Evolutionary conservation across 2,329 filamentous ascomycete genomes (phyloP).

Genomic region (Capronia coronata): DNA sequence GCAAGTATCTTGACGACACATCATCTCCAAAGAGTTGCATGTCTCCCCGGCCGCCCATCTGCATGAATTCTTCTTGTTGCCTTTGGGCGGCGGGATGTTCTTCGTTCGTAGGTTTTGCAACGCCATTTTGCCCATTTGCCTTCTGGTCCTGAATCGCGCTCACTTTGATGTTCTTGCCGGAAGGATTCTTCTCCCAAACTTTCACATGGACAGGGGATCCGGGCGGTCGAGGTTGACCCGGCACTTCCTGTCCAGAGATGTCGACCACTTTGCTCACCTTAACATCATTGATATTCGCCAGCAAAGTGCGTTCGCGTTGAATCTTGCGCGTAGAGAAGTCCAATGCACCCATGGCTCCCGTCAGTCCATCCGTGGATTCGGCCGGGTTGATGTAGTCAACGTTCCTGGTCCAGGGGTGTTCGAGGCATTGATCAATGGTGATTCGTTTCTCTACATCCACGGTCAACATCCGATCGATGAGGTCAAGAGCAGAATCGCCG

Average conservation of each 20-base stretch:
- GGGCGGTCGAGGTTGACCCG: conserved; percentile 7
- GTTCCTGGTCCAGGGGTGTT: conserved; percentile 77
- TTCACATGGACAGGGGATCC: conserved; percentile 52
- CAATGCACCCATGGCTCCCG: conserved; percentile 73
- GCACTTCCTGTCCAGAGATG: conserved; percentile 21
- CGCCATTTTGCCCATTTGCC: conserved; percentile 10
- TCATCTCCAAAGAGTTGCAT: conserved; percentile 67
- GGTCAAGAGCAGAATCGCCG: conserved; percentile 77
- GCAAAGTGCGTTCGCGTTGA: conserved; percentile 73
- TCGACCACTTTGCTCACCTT: conserved; percentile 54
- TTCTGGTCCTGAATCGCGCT: conserved; percentile 9
- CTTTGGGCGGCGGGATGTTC: conserved; percentile 60
- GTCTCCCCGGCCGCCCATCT: conserved; percentile 80
- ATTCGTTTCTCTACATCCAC: conserved; percentile 78
- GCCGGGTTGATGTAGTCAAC: conserved; percentile 49
- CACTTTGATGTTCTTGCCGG: conserved; percentile 38
- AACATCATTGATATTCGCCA: conserved; percentile 75
- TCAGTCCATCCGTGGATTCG: conserved; percentile 88
- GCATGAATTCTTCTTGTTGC: conserved; percentile 68
- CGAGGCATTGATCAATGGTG: conserved; percentile 81
- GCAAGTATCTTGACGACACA: conserved; percentile 36
- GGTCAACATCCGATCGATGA: conserved; percentile 92
- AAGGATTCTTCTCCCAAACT: conserved; percentile 66
- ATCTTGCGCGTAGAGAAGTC: conserved; percentile 79
- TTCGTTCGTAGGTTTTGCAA: conserved; percentile 43